Base-by-base conservation (phyloP, 2,329 filamentous ascomycete genomes). In the Neurospora crassa region DNA sequence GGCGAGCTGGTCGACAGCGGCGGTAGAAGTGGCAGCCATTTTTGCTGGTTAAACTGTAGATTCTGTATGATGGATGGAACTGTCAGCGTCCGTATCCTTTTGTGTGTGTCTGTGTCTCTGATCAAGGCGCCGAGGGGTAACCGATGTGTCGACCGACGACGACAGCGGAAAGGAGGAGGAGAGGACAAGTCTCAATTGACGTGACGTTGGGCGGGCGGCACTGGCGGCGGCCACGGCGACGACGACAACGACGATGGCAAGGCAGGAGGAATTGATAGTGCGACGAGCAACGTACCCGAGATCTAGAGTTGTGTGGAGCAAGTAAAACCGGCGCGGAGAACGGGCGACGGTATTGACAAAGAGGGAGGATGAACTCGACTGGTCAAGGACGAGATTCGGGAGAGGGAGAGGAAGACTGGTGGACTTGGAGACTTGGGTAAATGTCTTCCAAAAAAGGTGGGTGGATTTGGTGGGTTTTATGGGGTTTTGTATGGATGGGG, bases 1-100 rank as follows among this genome's bases (percentile, higher is more conserved):
- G 84, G 90, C 88, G 83, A 94, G 91, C 90, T 93, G 92, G 78
- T 92, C 91, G 86, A 91, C 88, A 89, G 88, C 87, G 82, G 84
- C 83, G 79, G 84, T 80, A 77, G 85, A 80, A 81, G 85, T 82
- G 82, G 87, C 82, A 80, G 86, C 84, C 88, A 91, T 91, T 82
- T 83, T 86, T 79, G 76, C 72, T 71, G 70, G 75, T 77, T 76
- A 74, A 71, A 70, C 68, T 74, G 70, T 68, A 73, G 70, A 73
- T 72, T 67, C 59, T 73, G 67, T 68, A 69, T 72, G 69, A 67
- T 34, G 18, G 34, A 37, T 37, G 29, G 8, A 37, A 63, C 53
- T 29, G 53, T 63, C 53, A 63, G 53, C 53, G 53, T 63, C 47
- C 8, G 69, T 67, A 8, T 37, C 6, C 7, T 37, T 37, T 6